phyloP scores from a whole-genome alignment of 148 eudicot species.

The Cornus kousa region DNA sequence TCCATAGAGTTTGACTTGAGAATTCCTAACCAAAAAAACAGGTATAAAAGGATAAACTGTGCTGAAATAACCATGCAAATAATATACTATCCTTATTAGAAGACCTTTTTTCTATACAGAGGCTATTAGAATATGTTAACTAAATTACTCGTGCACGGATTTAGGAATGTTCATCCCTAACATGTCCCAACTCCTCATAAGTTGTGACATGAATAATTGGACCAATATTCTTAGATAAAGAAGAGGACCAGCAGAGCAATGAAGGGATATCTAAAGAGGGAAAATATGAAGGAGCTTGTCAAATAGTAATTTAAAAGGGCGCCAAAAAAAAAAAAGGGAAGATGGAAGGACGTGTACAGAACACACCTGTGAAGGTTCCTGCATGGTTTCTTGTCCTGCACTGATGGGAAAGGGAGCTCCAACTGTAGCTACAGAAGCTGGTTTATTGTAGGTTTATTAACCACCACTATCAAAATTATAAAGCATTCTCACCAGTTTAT shows the following conservation, averaged over 20 bases:
- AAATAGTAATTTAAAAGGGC: neutral
- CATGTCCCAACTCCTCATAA: neutral
- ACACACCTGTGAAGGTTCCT: constrained; percentile 10
- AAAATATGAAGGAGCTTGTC: neutral
- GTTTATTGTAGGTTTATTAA: neutral
- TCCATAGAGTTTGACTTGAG: neutral
- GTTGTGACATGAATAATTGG: neutral
- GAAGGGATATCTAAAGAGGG: neutral
- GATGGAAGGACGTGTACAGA: neutral
- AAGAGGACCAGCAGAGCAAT: neutral
- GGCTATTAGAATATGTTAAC: neutral
- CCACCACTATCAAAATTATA: constrained; percentile 12
- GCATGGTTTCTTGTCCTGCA: neutral
- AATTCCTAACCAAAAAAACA: neutral
- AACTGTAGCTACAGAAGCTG: neutral
- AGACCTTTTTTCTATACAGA: neutral
- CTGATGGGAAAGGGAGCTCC: neutral
- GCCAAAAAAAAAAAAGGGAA: neutral
- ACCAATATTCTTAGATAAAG: neutral
- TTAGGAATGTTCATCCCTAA: neutral
- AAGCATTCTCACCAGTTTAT: constrained; percentile 52
- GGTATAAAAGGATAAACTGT: neutral
- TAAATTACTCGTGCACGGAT: neutral
- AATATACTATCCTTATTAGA: neutral
- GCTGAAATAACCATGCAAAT: neutral